Base-by-base conservation (phyloP, 2,329 filamentous ascomycete genomes). In the Fusarium sp. region DNA sequence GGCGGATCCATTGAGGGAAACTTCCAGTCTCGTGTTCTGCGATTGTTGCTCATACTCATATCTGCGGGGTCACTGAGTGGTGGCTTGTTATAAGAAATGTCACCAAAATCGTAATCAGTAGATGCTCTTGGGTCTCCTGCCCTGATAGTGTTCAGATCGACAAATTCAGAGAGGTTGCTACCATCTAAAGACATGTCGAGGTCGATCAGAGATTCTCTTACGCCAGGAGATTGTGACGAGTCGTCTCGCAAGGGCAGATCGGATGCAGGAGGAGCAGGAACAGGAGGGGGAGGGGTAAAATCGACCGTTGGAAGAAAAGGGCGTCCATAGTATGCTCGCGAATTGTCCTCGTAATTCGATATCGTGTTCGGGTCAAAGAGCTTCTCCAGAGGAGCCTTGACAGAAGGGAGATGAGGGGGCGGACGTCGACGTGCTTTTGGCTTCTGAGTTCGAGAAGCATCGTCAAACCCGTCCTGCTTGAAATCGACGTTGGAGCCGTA, bases 351-450 rank as follows among this genome's bases (percentile, higher is more conserved):
- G 64, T 90, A 90, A 62, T 83, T 88, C 3, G 87, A 86, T 32
- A 88, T 84, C 1, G 88, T 89, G 72, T 89, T 88, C 7, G 87
- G 87, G 59, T 90, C 88, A 71, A 90, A 90, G 0, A 90, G 80
- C 64, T 89, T 89, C 67, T 90, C 88, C 6, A 90, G 76, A 0
- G 88, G 88, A 11, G 82, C 86, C 65, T 84, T 86, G 62, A 88
- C 78, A 1, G 85, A 84, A 3, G 86, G 84, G 7, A 89, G 78
- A 24, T 84, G 82, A 46, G 88, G 85, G 5, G 88, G 87, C 1
- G 87, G 87, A 19, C 86, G 84, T 52, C 85, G 80, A 19, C 88
- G 82, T 14, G 80, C 77, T 70, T 87, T 87, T 15, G 78, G 77
- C 72, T 87, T 87, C 20, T 80, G 79, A 11, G 83, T 83, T n/a